Evolutionary conservation across 495 filamentous ascomycete species (phyloP).

Genomic region (Lichina pygmaea): DNA sequence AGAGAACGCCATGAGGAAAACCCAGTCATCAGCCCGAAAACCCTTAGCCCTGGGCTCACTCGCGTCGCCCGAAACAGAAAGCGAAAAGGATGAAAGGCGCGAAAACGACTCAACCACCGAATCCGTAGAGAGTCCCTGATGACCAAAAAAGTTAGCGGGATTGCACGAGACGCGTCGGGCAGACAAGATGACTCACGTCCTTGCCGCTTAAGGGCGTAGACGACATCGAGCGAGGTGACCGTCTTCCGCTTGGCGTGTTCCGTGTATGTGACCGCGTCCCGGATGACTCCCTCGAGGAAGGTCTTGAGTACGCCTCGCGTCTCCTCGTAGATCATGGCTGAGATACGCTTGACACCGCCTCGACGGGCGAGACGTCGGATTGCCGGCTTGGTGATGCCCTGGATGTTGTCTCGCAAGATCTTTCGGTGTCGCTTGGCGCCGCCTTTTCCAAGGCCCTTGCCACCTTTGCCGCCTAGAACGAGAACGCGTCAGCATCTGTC

Average conservation of each 20-base stretch:
- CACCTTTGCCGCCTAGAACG: constrained; percentile 16
- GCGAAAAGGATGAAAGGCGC: not conserved
- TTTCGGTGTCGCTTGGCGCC: constrained; percentile 39
- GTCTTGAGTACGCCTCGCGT: constrained; percentile 99
- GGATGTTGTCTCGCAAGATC: constrained; percentile 29
- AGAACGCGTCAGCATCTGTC: constrained; percentile 13
- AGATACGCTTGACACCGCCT: constrained; percentile 99
- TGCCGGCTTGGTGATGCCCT: constrained; percentile 99
- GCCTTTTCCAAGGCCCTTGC: constrained; percentile 22
- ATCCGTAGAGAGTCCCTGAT: constrained; percentile 60
- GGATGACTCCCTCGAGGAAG: constrained; percentile 99
- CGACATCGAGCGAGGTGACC: constrained; percentile 81
- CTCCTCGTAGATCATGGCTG: constrained; percentile 99
- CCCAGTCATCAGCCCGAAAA: too few relatives aligned
- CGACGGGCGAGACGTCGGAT: constrained; percentile 99
- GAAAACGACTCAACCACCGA: constrained; percentile 53
- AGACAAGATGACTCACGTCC: constrained; percentile 23
- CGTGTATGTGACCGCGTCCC: constrained; percentile 43
- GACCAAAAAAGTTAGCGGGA: not conserved
- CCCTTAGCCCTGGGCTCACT: too few relatives aligned
- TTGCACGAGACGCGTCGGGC: too few relatives aligned
- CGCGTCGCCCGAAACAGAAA: not conserved
- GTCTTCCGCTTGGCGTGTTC: constrained; percentile 97
- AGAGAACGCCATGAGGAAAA: too few relatives aligned
- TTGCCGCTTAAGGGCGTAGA: constrained; percentile 87